A percentile compares a stretch with the other conserved stretches of the same genome.
phyloP scores from a whole-genome alignment of 2,329 filamentous ascomycete genomes.

The Epichloe baconii region DNA sequence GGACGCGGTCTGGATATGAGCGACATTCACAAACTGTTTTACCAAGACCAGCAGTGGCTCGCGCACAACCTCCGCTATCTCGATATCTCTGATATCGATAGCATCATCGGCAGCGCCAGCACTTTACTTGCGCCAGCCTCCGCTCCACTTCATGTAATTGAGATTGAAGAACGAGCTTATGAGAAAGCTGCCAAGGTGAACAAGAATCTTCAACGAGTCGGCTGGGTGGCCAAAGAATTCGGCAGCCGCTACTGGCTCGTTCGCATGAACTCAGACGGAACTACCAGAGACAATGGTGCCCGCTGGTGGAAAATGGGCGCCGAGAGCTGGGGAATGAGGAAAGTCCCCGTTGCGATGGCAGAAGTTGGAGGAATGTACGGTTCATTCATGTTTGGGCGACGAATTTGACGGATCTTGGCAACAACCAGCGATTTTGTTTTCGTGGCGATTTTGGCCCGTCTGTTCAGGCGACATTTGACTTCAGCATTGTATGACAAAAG shows the following conservation, averaged over 20 bases:
- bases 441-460: neutral
- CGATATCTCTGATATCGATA: constrained; percentile 53
- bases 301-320: constrained; percentile 76
- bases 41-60: constrained; percentile 29
- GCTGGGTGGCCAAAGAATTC: constrained; percentile 61
- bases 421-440: neutral
- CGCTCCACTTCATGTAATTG: constrained; percentile 61
- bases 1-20: constrained; percentile 52
- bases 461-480: neutral
- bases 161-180: constrained; percentile 57
- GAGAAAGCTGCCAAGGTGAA: constrained; percentile 49
- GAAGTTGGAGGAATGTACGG: constrained; percentile 95
- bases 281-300: constrained; percentile 30
- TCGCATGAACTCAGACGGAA: constrained; percentile 28
- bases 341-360: constrained; percentile 80
- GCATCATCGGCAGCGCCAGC: constrained; percentile 47
- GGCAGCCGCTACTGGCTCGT: constrained; percentile 56
- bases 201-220: constrained; percentile 44
- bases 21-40: constrained; percentile 55
- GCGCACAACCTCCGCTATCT: constrained; percentile 58
- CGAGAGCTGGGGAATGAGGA: constrained; percentile 73
- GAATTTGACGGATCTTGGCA: constrained; percentile 27
- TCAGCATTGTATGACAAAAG: constrained; percentile 4
- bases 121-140: constrained; percentile 45
- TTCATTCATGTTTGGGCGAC: constrained; percentile 49